Evolutionary conservation across 2,329 filamentous ascomycete species (phyloP).

Genomic region (Fusarium devonianum): DNA sequence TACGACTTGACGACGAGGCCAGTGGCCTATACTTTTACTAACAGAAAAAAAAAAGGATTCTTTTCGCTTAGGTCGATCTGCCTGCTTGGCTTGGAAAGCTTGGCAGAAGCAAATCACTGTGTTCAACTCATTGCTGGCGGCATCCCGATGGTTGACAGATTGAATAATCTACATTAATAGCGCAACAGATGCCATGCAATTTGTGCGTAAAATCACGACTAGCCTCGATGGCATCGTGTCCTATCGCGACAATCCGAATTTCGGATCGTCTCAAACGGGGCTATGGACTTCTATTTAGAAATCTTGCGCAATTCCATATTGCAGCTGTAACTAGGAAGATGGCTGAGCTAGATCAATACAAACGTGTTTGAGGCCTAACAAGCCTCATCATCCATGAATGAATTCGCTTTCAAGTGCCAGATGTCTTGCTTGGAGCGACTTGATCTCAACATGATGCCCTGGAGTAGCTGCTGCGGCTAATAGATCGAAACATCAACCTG

Average conservation of each 20-base stretch:
- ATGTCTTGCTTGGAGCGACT: background rate
- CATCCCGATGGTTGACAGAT: conserved; percentile 24
- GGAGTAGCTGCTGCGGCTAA: background rate
- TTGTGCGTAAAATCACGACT: conserved; percentile 4
- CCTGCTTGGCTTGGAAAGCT: conserved; percentile 26
- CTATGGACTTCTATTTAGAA: conserved; percentile 2
- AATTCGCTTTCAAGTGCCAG: no score
- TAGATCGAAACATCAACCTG: no score
- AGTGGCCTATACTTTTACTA: conserved; percentile 25
- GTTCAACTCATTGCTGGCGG: conserved; percentile 23
- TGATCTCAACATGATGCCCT: background rate
- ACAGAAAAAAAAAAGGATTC: conserved; percentile 23
- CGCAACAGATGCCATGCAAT: conserved; percentile 20
- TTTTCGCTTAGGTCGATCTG: conserved; percentile 22
- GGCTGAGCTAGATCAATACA: conserved; percentile 45
- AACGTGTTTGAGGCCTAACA: conserved; percentile 24
- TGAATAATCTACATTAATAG: conserved; percentile 37
- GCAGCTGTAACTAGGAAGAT: conserved; percentile 42
- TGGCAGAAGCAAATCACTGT: conserved; percentile 20
- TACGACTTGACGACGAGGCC: conserved; percentile 17
- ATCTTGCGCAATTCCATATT: conserved; percentile 21
- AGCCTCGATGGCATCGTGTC: conserved; percentile 2
- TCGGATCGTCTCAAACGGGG: conserved; percentile 2
- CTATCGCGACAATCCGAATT: conserved; percentile 4
- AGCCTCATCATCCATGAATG: conserved; percentile 13